phyloP scores from a whole-genome alignment of 768 basidiomycete genomes.

The Neoboletus magnificus region DNA sequence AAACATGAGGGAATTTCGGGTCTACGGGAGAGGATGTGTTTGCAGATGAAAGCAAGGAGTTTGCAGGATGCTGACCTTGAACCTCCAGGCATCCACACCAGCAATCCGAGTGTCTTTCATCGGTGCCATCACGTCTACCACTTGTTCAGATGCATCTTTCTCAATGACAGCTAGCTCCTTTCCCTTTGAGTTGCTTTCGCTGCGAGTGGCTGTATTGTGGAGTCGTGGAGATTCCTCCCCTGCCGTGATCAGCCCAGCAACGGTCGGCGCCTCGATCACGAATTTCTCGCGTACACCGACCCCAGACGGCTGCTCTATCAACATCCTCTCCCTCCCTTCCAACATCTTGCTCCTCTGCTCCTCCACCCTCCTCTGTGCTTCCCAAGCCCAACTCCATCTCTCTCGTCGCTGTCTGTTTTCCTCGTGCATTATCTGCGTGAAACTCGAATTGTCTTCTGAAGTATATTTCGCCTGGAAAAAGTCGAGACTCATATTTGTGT shows the following conservation, averaged over 20 bases:
- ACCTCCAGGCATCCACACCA: conserved; percentile 78
- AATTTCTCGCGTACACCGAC: conserved; percentile 68
- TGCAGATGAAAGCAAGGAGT: not conserved
- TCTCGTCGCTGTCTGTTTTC: conserved; percentile 84
- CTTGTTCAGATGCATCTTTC: conserved; percentile 29
- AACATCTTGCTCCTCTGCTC: conserved; percentile 60
- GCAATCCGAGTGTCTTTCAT: conserved; percentile 69
- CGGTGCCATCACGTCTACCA: conserved; percentile 76
- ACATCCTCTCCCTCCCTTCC: conserved; percentile 62
- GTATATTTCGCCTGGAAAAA: conserved; percentile 89
- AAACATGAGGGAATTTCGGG: conserved; percentile 95
- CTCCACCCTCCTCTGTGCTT: conserved; percentile 82
- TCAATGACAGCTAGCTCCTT: conserved; percentile 19
- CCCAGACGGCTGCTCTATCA: conserved; percentile 64
- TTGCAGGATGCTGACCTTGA: conserved; percentile 51
- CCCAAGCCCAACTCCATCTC: conserved; percentile 91
- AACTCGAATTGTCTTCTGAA: conserved; percentile 96
- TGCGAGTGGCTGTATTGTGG: conserved; percentile 17
- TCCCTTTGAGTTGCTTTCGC: conserved; percentile 24
- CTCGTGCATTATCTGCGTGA: conserved; percentile 85
- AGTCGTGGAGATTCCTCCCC: conserved; percentile 15
- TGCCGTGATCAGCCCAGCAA: conserved; percentile 51
- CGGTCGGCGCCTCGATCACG: conserved; percentile 55
- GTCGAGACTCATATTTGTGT: conserved; percentile 69
- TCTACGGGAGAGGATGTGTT: conserved; percentile 40